A percentile compares a stretch with the other conserved stretches of the same genome.
Evolutionary conservation across 2,329 filamentous ascomycete species (phyloP).

Genomic region (Pseudocercospora eumusae): DNA sequence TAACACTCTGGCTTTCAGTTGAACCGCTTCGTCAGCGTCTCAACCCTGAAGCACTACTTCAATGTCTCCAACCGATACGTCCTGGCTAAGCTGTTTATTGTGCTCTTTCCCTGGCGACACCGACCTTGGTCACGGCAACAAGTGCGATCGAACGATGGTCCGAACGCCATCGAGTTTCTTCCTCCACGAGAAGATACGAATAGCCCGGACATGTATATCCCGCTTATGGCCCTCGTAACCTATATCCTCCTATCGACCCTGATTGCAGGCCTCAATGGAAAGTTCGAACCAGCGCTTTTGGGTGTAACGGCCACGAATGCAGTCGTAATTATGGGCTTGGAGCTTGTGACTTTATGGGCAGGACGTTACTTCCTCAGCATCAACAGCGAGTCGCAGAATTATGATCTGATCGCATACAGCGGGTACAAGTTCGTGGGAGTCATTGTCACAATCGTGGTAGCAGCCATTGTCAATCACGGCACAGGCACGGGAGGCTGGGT

Average conservation of each 20-base stretch:
- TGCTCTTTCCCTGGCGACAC: slow-evolving; percentile 96
- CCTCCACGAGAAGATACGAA: slow-evolving; percentile 95
- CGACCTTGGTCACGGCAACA: slow-evolving; percentile 96
- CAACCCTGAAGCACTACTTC: slow-evolving; percentile 96
- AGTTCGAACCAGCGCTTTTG: slow-evolving; percentile 91
- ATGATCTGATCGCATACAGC: slow-evolving; percentile 92
- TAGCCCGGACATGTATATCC: slow-evolving; percentile 95
- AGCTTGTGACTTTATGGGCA: slow-evolving; percentile 86
- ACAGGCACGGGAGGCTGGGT: slow-evolving; percentile 84
- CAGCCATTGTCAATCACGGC: slow-evolving; percentile 75
- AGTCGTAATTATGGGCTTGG: slow-evolving; percentile 77
- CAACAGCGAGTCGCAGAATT: slow-evolving; percentile 86
- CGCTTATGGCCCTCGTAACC: slow-evolving; percentile 94
- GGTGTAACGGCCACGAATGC: slow-evolving; percentile 86
- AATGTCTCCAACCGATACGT: slow-evolving; percentile 98
- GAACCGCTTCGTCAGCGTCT: slow-evolving; percentile 85
- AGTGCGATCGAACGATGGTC: slow-evolving; percentile 57
- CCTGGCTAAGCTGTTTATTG: slow-evolving; percentile 85
- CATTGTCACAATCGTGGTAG: slow-evolving; percentile 80
- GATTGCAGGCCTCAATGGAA: slow-evolving; percentile 82
- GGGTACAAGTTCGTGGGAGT: slow-evolving; percentile 99
- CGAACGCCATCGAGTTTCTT: slow-evolving; percentile 66
- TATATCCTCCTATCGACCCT: slow-evolving; percentile 94
- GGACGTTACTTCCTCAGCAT: slow-evolving; percentile 94
- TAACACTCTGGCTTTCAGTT: slow-evolving; percentile 53